Percentiles rank a stretch among this genome's conserved stretches.
These are phyloP conservation scores for Vitis rotundifolia DNA, from an alignment of 164 flowering plant genomes.

Conservation along the genomic window DNA sequence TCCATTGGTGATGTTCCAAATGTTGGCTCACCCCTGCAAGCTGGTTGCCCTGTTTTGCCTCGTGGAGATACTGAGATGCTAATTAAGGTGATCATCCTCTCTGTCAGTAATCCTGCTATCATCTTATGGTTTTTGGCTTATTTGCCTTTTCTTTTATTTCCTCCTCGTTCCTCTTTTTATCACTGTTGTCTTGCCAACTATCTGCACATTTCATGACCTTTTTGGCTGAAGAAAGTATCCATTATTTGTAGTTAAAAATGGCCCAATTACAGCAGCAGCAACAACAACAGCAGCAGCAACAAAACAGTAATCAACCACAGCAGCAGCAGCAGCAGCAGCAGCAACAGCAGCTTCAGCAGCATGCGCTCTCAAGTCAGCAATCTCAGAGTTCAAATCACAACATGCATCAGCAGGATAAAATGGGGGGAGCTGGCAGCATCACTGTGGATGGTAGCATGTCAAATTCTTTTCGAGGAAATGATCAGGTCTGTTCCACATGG, in stretches of 20 bases:
- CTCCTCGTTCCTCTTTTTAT: background rate
- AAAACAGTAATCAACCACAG: conserved; percentile 49
- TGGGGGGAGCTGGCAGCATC: conserved; percentile 66
- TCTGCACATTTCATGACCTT: background rate
- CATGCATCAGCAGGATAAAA: conserved; percentile 82
- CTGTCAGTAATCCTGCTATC: conserved; percentile 1
- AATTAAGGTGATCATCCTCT: conserved; percentile 55
- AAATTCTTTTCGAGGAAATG: conserved; percentile 85
- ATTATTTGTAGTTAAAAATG: conserved; percentile 57
- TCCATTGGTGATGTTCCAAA: conserved; percentile 84
- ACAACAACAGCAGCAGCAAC: conserved; percentile 44
- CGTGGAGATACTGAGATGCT: conserved; percentile 83
- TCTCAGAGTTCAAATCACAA: conserved; percentile 71
- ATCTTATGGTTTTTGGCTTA: background rate
- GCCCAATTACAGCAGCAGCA: conserved; percentile 80
- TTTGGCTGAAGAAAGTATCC: conserved; percentile 5
- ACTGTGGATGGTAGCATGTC: conserved; percentile 84
- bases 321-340: conserved; percentile 49
- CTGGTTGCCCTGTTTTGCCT: conserved; percentile 47
- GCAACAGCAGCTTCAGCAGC: conserved; percentile 62
- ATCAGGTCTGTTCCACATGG: conserved; percentile 64
- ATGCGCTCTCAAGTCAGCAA: conserved; percentile 74
- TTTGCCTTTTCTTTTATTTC: background rate
- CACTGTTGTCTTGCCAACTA: background rate
- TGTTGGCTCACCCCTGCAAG: conserved; percentile 74